These are phyloP conservation scores for Phyllosticta ampelicida DNA, from an alignment of 2,329 filamentous ascomycete genomes.

Conservation along the genomic window DNA sequence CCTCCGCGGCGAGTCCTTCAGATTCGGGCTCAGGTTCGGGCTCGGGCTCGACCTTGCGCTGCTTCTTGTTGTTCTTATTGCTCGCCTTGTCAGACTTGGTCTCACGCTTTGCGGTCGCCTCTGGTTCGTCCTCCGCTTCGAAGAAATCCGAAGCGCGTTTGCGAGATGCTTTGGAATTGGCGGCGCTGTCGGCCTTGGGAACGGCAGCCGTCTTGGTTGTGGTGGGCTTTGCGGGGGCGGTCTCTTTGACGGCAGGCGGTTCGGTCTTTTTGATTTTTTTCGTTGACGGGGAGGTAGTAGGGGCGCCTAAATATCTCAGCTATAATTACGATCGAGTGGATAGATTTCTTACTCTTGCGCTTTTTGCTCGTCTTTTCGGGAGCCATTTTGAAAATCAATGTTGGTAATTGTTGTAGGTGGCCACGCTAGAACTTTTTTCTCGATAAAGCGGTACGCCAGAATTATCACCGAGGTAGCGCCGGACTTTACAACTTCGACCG, in stretches of 20 bases:
- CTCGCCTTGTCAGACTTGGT: slow-evolving; percentile 11
- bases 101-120: slow-evolving; percentile 12
- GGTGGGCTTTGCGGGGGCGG: slow-evolving; percentile 2
- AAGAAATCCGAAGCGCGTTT: slow-evolving; percentile 28
- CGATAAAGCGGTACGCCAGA: neutral
- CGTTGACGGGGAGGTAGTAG: slow-evolving; percentile 24
- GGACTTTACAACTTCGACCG: neutral
- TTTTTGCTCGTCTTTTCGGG: slow-evolving; percentile 45
- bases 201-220: slow-evolving; percentile 5
- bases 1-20: neutral
- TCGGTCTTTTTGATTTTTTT: slow-evolving; percentile 30
- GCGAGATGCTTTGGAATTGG: slow-evolving; percentile 20
- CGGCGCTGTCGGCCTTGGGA: slow-evolving; percentile 15
- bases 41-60: slow-evolving; percentile 10
- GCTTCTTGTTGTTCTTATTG: slow-evolving; percentile 15
- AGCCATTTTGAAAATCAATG: slow-evolving; percentile 35
- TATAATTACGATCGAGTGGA: slow-evolving; percentile 12
- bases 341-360: slow-evolving; percentile 38
- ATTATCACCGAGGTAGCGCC: slow-evolving; percentile 4
- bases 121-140: slow-evolving; percentile 12
- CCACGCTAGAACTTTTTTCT: slow-evolving; percentile 17
- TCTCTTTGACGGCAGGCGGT: neutral
- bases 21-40: neutral
- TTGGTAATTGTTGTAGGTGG: slow-evolving; percentile 12
- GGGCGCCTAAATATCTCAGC: slow-evolving; percentile 19